Evolutionary conservation across 371 early-diverging fungal species (phyloP), one percentile per base, ranked within the genome.

Genomic region (Rhizopus arrhizus): DNA sequence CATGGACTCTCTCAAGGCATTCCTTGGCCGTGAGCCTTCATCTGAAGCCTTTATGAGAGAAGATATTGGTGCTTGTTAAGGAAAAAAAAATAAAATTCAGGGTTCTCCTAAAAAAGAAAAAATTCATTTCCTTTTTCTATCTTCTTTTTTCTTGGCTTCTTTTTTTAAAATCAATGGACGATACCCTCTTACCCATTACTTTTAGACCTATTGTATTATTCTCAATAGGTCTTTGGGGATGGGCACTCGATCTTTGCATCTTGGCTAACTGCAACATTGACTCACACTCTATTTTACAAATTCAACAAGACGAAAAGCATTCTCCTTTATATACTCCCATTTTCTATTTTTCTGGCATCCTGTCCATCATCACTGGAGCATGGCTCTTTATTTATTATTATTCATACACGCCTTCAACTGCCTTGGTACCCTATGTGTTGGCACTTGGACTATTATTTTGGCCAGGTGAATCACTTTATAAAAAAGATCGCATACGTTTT

Each of bases 1-100:
- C 12, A 84, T 86, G 72, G 91, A 89, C 47, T 66, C 89, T 52
- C 66, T 95, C 59, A 74, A 76, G 52, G 73, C 74, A 35, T 95
- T 95, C 81, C 77, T 95, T 50, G 94, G 93, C 11, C 85, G 95
- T 47, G 89, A 91, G 60, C 94, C 94, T 32, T 87, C 84, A 41
- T 78, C 84, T 22, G 89, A 88, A 29, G 91, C 93, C 8, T 95
- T 94, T 77, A 81, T 80, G 77, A 70, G 72, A 62, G 80, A 80
- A 51, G 74, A 76, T 13, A 72, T 79, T 69, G 76, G 77, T 48
- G 64, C 62, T 50, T 50, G 62, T 13, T 59, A 69, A 66, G 22
- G 22, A 22, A 22, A 22, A 22, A 22, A 22, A 22, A 22, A 22
- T 22, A 22, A 22, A 22, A 22, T 22, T 22, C 22, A 22, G 22